Conservation (phyloP, 1,139 yeast genomes). For the Martiniozyma asiatica region DNA sequence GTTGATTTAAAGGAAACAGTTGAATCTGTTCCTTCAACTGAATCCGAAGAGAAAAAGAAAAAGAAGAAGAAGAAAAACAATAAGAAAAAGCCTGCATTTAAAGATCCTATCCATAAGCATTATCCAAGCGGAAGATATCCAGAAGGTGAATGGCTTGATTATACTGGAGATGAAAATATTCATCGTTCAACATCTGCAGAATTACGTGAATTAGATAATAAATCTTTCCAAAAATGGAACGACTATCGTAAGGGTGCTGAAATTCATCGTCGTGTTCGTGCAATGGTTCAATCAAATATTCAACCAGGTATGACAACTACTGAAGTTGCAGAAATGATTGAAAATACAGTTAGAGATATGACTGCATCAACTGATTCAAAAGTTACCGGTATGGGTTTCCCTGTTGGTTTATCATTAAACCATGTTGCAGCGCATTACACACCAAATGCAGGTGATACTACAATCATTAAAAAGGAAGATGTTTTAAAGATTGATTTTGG, state of each 20-base stretch:
- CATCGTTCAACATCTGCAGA: slow-evolving; percentile 82
- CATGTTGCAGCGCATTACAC: slow-evolving; percentile 97
- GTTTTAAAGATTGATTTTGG: slow-evolving; percentile 97
- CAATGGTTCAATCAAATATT: slow-evolving; percentile 59
- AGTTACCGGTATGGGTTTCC: slow-evolving; percentile 90
- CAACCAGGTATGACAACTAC: slow-evolving; percentile 90
- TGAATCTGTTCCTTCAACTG: neutral
- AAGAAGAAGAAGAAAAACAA: slow-evolving; percentile 39
- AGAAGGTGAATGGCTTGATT: slow-evolving; percentile 77
- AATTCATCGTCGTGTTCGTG: slow-evolving; percentile 83
- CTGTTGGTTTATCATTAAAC: slow-evolving; percentile 88
- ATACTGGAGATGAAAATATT: slow-evolving; percentile 58
- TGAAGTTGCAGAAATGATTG: slow-evolving; percentile 83
- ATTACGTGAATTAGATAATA: slow-evolving; percentile 65
- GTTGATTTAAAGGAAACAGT: slow-evolving; percentile 7
- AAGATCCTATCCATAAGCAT: slow-evolving; percentile 36
- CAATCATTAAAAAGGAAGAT: slow-evolving; percentile 70
- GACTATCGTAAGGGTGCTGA: slow-evolving; percentile 95
- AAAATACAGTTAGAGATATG: slow-evolving; percentile 67
- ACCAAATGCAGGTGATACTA: slow-evolving; percentile 89
- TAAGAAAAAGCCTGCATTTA: slow-evolving; percentile 28
- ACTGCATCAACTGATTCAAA: slow-evolving; percentile 47
- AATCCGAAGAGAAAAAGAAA: slow-evolving; percentile 26
- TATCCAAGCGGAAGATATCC: slow-evolving; percentile 74
- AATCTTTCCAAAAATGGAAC: slow-evolving; percentile 55